Base-by-base conservation (phyloP, 805 yeast genomes). In the Yarrowia sp. region DNA sequence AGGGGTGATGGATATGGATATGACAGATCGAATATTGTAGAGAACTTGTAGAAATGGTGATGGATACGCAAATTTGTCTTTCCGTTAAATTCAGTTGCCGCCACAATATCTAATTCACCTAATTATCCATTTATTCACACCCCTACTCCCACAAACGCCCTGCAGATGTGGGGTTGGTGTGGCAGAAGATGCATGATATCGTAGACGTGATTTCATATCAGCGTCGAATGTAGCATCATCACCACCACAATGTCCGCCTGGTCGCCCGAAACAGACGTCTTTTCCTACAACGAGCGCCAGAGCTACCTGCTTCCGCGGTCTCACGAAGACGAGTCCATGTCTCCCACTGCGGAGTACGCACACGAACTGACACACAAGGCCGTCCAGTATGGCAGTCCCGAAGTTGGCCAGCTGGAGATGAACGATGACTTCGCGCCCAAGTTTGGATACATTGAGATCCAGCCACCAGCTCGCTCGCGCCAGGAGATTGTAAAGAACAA, bases 331-430 rank as follows among this genome's bases (percentile, higher is more conserved):
- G 51, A 44, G 10, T 35, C 51, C 51, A 25, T 44, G 51, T 44
- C 51, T 8, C 51, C 51, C 12, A 44, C 51, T 7, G n/a, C 51
- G 12, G 51, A 44, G 35, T 44, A 44, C 14, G 51, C 51, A 19
- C 51, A 44, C 24, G 51, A 44, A n/a, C 33, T 44, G 24, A 44
- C 35, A 35, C 51, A 44, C 24, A 24, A 19, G 24, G 35, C 35
- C 4, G 51, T 29, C 10, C 51, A 44, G 25, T 44, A 44, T 13
- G 35, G 35, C 24, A 44, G 42, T 7, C 51, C 51, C 6, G 16
- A 27, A 6, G 18, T 44, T 6, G 8, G 6, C 24, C 12, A 14
- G 16, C 12, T 44, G 24, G 35, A 44, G 22, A 44, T 44, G 51
- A 44, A 12, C 22, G 51, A 25, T 6, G 35, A 44, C 22, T 44